Conservation (phyloP, 352 stramenopile genomes). For the Lagenidium giganteum region DNA sequence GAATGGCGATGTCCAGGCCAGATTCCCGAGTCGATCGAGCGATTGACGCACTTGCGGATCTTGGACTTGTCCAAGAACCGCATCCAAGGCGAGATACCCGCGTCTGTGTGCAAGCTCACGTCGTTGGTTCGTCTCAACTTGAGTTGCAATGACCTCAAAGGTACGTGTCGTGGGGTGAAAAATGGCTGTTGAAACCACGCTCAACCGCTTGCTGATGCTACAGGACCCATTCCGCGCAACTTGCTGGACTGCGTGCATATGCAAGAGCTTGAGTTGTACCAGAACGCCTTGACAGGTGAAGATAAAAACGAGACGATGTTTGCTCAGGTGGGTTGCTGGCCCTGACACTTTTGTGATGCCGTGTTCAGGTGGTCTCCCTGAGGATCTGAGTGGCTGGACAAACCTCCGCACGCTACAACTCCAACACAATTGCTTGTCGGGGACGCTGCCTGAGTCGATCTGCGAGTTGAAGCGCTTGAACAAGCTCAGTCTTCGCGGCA, state of each 20-base stretch:
- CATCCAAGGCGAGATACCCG: conserved; percentile 59
- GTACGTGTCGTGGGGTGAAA: conserved; percentile 9
- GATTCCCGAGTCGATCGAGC: conserved; percentile 34
- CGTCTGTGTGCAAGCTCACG: conserved; percentile 40
- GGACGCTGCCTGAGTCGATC: conserved; percentile 39
- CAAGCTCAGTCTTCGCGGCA: conserved; percentile 74
- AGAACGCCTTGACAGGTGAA: conserved; percentile 72
- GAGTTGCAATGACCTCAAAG: conserved; percentile 77
- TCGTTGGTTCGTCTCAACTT: conserved; percentile 60
- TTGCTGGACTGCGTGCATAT: conserved; percentile 51
- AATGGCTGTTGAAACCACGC: background rate
- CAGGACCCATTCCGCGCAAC: conserved; percentile 36
- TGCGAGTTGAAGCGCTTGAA: conserved; percentile 51
- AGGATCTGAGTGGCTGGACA: conserved; percentile 44
- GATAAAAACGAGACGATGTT: no score
- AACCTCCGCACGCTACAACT: conserved; percentile 69
- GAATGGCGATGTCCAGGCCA: conserved; percentile 11
- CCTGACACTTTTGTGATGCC: no score
- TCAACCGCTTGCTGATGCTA: background rate
- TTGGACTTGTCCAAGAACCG: conserved; percentile 83
- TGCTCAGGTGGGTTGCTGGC: background rate
- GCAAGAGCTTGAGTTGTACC: conserved; percentile 72
- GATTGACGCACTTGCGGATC: conserved; percentile 59
- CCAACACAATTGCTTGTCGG: conserved; percentile 79
- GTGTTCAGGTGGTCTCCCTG: conserved; percentile 36